Conservation (phyloP, 2,329 filamentous ascomycete species). For the Pezicula carpinea region DNA sequence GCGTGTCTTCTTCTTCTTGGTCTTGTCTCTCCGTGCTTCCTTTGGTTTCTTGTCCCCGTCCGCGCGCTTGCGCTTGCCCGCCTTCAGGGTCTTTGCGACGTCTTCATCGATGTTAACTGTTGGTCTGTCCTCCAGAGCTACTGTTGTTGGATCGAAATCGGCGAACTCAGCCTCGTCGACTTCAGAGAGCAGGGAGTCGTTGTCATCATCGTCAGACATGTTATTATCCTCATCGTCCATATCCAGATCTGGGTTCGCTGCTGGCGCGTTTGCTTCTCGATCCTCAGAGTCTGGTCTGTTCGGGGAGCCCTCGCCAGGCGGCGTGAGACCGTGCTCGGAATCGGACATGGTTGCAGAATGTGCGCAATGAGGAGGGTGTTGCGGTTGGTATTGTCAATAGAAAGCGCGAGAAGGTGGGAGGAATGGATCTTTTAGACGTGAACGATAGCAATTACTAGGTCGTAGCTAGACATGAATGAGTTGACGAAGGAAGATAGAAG, state of each 20-base stretch:
- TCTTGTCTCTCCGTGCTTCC: slow-evolving; percentile 57
- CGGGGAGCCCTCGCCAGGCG: slow-evolving; percentile 12
- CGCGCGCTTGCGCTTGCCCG: slow-evolving; percentile 59
- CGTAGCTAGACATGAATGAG: background rate
- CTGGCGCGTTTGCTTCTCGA: slow-evolving; percentile 14
- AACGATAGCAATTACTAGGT: background rate
- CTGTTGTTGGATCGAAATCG: slow-evolving; percentile 62
- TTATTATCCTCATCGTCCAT: slow-evolving; percentile 28
- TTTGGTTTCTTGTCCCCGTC: slow-evolving; percentile 69
- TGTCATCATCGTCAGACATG: slow-evolving; percentile 43
- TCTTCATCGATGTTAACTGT: slow-evolving; percentile 62
- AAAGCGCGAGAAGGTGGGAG: background rate
- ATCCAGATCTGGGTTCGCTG: slow-evolving; percentile 24
- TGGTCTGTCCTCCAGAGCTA: slow-evolving; percentile 58
- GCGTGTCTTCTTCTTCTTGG: slow-evolving; percentile 58
- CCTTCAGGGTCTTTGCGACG: slow-evolving; percentile 58
- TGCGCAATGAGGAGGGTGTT: background rate
- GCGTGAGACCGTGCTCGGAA: slow-evolving; percentile 16
- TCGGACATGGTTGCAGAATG: slow-evolving; percentile 22
- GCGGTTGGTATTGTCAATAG: background rate
- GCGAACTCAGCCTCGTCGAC: slow-evolving; percentile 67
- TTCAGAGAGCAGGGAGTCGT: slow-evolving; percentile 57
- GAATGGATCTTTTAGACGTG: background rate
- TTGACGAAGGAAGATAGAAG: background rate
- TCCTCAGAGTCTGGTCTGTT: slow-evolving; percentile 18